phyloP scores from a whole-genome alignment of 2,329 filamentous ascomycete genomes.

The Bimuria novae-zelandiae region DNA sequence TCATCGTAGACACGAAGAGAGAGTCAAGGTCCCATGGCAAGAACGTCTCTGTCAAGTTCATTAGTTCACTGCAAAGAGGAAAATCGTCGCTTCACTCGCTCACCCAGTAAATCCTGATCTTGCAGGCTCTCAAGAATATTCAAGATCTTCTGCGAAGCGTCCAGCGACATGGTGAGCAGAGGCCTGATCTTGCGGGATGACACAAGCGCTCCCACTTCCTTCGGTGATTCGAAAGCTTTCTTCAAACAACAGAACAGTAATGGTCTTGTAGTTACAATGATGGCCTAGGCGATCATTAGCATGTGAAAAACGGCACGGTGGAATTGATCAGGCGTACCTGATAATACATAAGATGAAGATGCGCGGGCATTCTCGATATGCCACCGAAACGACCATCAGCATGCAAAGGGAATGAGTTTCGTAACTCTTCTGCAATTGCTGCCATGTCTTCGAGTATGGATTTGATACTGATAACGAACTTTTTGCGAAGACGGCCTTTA shows the following conservation, averaged over 20 bases:
- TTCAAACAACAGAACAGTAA: conserved; percentile 52
- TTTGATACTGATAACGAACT: conserved; percentile 44
- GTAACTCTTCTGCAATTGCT: conserved; percentile 48
- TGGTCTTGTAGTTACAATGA: conserved; percentile 49
- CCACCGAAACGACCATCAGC: conserved; percentile 44
- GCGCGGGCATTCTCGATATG: conserved; percentile 50
- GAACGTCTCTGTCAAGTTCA: conserved; percentile 49
- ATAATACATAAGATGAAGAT: conserved; percentile 44
- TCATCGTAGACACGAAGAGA: conserved; percentile 51
- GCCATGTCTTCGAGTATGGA: conserved; percentile 46
- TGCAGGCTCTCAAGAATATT: conserved; percentile 51
- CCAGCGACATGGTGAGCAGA: conserved; percentile 50
- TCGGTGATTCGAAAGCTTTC: conserved; percentile 37
- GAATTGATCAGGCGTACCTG: conserved; percentile 40
- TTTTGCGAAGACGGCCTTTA: conserved; percentile 53
- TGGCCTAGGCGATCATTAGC: conserved; percentile 36
- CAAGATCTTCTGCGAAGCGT: conserved; percentile 52
- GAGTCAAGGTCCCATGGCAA: conserved; percentile 56
- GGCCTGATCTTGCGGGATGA: conserved; percentile 46
- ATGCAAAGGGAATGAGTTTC: conserved; percentile 44
- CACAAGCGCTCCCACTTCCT: conserved; percentile 35
- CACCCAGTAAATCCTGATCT: conserved; percentile 55
- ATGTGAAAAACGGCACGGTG: background rate
- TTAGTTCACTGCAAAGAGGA: background rate
- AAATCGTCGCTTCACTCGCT: background rate